phyloP scores from a whole-genome alignment of 352 stramenopile genomes.

The Globisporangium yorkense region DNA sequence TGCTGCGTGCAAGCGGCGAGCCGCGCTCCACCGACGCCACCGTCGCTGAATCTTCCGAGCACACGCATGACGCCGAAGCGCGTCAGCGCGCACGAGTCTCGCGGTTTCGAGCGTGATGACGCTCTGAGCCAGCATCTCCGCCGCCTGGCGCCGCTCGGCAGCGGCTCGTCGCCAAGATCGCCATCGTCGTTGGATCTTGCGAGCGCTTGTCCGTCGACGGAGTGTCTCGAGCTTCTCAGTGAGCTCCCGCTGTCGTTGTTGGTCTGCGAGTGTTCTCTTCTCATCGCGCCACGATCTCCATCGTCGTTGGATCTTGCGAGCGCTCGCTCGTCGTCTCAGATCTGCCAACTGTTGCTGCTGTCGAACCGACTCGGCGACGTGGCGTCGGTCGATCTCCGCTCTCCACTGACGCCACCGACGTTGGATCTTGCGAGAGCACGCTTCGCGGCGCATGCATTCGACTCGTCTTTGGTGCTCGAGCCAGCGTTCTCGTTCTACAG shows the following conservation, averaged over 20 bases:
- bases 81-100: not conserved
- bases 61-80: constrained; percentile 1
- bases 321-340: not conserved
- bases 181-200: constrained; percentile 7
- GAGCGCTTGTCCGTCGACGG: not conserved
- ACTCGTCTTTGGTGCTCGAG: not conserved
- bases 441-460: not conserved
- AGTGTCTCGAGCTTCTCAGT: no score
- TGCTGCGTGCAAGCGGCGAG: not conserved
- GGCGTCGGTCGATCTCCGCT: no score
- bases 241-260: no score
- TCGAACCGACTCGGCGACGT: not conserved
- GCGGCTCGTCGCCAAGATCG: not conserved
- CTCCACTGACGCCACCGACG: constrained; percentile 9
- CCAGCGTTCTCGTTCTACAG: not conserved
- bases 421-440: constrained; percentile 7
- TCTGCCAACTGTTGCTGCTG: not conserved
- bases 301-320: constrained; percentile 6
- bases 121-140: not conserved
- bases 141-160: constrained; percentile 10
- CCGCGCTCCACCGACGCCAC: constrained; percentile 10
- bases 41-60: constrained; percentile 11
- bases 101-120: not conserved
- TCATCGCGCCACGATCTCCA: no score
- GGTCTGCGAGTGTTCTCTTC: no score